These are phyloP conservation scores for Nidula niveotomentosa DNA, from an alignment of 1,284 basidiomycete species.

Conservation along the genomic window DNA sequence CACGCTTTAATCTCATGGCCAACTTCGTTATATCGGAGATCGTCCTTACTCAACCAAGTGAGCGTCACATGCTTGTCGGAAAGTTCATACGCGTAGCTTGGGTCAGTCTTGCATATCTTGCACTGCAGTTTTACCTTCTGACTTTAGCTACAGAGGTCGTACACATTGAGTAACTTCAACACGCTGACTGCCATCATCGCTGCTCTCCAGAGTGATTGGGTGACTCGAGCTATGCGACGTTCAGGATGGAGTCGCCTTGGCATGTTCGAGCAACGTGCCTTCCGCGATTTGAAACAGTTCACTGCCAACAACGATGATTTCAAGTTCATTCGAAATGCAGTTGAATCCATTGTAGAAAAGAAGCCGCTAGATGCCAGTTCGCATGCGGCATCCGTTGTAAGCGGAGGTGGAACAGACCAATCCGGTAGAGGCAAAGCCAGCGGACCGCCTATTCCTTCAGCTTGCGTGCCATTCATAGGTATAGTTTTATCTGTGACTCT, in stretches of 20 bases:
- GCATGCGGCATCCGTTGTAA: slow-evolving; percentile 48
- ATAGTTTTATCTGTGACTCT: slow-evolving; percentile 17
- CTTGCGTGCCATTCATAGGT: slow-evolving; percentile 83
- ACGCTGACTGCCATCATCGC: slow-evolving; percentile 82
- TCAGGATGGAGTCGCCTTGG: slow-evolving; percentile 66
- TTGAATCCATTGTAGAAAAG: slow-evolving; percentile 64
- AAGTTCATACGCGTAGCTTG: slow-evolving; percentile 90
- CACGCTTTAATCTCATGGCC: slow-evolving; percentile 84
- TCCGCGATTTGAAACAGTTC: slow-evolving; percentile 75
- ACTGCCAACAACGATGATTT: slow-evolving; percentile 73
- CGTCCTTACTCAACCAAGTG: slow-evolving; percentile 63
- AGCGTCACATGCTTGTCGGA: slow-evolving; percentile 66
- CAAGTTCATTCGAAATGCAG: slow-evolving; percentile 67
- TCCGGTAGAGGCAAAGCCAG: slow-evolving; percentile 37
- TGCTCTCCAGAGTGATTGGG: slow-evolving; percentile 75
- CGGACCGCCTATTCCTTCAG: slow-evolving; percentile 38
- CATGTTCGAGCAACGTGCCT: slow-evolving; percentile 75
- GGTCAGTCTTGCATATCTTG: slow-evolving; percentile 44
- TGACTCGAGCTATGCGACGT: slow-evolving; percentile 66
- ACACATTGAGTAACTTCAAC: slow-evolving; percentile 78
- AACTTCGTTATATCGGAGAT: slow-evolving; percentile 85
- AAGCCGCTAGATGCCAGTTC: slow-evolving; percentile 53
- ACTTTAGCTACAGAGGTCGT: not conserved
- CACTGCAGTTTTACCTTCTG: too few relatives aligned
- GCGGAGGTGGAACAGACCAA: slow-evolving; percentile 37